Conservation (phyloP, 1,284 basidiomycete species). For the Cutaneotrichosporon sp. region DNA sequence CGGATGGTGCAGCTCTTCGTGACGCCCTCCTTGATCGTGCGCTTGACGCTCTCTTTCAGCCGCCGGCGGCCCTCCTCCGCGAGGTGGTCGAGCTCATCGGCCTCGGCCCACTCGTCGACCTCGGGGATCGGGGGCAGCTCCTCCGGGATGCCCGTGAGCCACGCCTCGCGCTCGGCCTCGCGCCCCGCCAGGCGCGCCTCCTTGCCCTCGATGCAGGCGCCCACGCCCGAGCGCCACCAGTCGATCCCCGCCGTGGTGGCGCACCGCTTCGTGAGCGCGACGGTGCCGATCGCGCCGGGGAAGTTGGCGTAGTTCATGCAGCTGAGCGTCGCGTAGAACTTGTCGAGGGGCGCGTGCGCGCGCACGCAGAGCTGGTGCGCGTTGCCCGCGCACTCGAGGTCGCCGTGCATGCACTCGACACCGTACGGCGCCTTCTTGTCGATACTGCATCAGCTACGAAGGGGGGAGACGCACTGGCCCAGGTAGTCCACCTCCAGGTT, state of each 20-base stretch:
- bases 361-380: slow-evolving; percentile 78
- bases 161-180: slow-evolving; percentile 5
- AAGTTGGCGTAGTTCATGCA: slow-evolving; percentile 74
- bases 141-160: not conserved
- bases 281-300: slow-evolving; percentile 62
- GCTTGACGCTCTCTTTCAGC: slow-evolving; percentile 62
- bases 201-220: slow-evolving; percentile 59
- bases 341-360: slow-evolving; percentile 27
- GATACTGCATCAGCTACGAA: slow-evolving; percentile 55
- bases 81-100: slow-evolving; percentile 29
- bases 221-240: slow-evolving; percentile 65
- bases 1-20: slow-evolving; percentile 83
- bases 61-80: slow-evolving; percentile 52
- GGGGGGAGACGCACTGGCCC: slow-evolving; percentile 61
- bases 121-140: no score
- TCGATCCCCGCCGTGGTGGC: slow-evolving; percentile 65
- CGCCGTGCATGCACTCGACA: slow-evolving; percentile 74
- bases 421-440: slow-evolving; percentile 69
- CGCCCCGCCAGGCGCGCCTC: slow-evolving; percentile 8
- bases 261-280: slow-evolving; percentile 67
- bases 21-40: slow-evolving; percentile 60
- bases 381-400: slow-evolving; percentile 73
- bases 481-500: slow-evolving; percentile 71
- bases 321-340: slow-evolving; percentile 71
- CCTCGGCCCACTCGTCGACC: slow-evolving; percentile 17